Base-by-base conservation (phyloP, 75 land plant species). In the Sequoia sempervirens region DNA sequence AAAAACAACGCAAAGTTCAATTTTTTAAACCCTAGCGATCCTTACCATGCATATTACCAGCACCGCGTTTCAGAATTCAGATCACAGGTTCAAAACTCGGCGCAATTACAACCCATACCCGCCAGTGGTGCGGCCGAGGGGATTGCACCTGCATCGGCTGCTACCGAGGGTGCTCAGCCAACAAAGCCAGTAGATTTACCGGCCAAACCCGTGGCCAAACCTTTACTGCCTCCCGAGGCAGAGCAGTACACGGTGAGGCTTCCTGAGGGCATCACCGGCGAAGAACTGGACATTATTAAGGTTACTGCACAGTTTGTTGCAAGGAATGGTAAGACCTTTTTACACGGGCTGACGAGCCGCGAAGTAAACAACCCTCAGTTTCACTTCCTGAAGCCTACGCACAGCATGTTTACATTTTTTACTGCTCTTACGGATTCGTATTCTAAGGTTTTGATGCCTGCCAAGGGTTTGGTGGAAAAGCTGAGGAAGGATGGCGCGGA, bases 241-340 rank as follows among this genome's bases (percentile, higher is more conserved):
- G 99, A 96, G 85, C 92, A 92, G 82, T 97, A 95, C 85, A 95
- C 97, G 7, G 98, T 96, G 47, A 66, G 93, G 13, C 90, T 97
- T 73, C 99, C 99, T 4, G 99, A 97, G 81, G 96, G 93, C 13
- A 90, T 94, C 68, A 92, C 95, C 0, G 95, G 96, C n/a, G 90
- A 95, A 53, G 99, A 97, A 53, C 54, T 96, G 75, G 99, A 97
- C 73, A 96, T 96, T 30, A 96, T 97, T 37, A 97, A 96, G 92
- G 91, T 97, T 58, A 97, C 99, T 47, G 98, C 99, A 1, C 99
- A 97, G 84, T 97, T 94, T 88, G 99, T 94, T 4, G 98, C 99
- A 8, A 87, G 97, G 9, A 97, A 97, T 83, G 99, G 99, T 66
- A 93, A 92, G 82, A 83, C 86, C 15, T 97, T 97, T 83, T 86